phyloP scores from a whole-genome alignment of 106 monocot species.

The Chionographis japonica region DNA sequence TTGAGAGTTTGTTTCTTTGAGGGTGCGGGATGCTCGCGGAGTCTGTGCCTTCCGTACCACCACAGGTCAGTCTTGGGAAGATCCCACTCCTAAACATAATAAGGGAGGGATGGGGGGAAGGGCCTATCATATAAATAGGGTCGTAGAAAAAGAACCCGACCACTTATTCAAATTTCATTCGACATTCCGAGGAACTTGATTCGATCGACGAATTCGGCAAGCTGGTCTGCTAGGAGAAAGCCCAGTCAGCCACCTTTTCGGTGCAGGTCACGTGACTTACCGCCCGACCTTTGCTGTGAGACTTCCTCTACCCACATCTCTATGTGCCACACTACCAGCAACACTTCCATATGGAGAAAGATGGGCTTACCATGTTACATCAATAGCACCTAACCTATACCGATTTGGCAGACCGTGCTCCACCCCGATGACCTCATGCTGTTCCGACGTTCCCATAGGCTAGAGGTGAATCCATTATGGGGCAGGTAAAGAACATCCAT shows the following conservation, averaged over 20 bases:
- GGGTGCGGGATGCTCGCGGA: too few species aligned
- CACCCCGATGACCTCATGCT: constrained; percentile 10
- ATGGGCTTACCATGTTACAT: constrained; percentile 33
- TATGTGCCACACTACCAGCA: constrained; percentile 7
- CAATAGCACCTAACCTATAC: constrained; percentile 12
- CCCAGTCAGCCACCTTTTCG: constrained; percentile 18
- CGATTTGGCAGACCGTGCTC: constrained; percentile 4
- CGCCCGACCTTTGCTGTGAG: constrained; percentile 8
- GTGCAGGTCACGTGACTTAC: constrained; percentile 24
- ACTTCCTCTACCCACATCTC: constrained; percentile 25
- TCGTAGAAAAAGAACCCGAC: constrained; percentile 5
- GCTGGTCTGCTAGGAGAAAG: neutral
- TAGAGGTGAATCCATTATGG: constrained; percentile 4
- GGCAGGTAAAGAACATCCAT: too few species aligned
- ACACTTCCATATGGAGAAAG: constrained; percentile 32
- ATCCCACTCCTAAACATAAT: too few species aligned
- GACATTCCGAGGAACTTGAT: neutral
- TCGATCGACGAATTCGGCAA: neutral
- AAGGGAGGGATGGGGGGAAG: neutral
- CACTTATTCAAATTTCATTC: constrained; percentile 2
- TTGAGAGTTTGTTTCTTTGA: too few species aligned
- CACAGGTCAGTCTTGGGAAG: too few species aligned
- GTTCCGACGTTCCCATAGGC: constrained; percentile 8
- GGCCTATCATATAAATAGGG: constrained; percentile 9
- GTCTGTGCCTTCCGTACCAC: too few species aligned